Conservation (phyloP, 2,329 filamentous ascomycete species). For the Pleomassaria siparia region DNA sequence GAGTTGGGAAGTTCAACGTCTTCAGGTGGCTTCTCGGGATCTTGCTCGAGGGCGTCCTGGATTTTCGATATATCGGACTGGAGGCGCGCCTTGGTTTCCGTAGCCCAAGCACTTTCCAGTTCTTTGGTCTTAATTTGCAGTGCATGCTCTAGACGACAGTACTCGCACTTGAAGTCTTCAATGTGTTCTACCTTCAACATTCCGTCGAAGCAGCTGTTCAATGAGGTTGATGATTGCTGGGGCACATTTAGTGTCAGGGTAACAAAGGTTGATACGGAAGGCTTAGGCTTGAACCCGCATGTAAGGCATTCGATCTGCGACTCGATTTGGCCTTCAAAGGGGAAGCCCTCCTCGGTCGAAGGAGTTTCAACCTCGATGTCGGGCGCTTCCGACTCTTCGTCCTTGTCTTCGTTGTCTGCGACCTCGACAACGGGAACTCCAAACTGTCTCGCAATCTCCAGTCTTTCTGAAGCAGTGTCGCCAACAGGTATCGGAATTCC, state of each 20-base stretch:
- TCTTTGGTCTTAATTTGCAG: conserved; percentile 64
- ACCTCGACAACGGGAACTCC: conserved; percentile 18
- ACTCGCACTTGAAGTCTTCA: conserved; percentile 95
- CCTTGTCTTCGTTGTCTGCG: conserved; percentile 33
- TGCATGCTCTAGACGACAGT: conserved; percentile 83
- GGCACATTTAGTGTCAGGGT: conserved; percentile 91
- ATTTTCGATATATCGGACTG: conserved; percentile 66
- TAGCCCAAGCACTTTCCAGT: conserved; percentile 46
- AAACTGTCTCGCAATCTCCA: conserved; percentile 30
- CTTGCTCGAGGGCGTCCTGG: conserved; percentile 68
- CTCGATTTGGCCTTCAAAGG: conserved; percentile 87
- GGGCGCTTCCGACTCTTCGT: conserved; percentile 34
- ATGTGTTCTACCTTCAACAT: conserved; percentile 95
- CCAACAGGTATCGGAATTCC: conserved; percentile 21
- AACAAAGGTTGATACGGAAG: conserved; percentile 82
- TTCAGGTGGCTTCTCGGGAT: conserved; percentile 76
- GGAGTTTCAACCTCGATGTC: conserved; percentile 16
- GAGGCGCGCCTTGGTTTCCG: conserved; percentile 50
- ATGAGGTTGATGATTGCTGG: conserved; percentile 72
- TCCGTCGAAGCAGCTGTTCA: conserved; percentile 88
- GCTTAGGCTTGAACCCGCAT: conserved; percentile 86
- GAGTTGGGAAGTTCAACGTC: conserved; percentile 74
- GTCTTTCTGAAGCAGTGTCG: conserved; percentile 20
- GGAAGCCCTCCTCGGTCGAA: conserved; percentile 70
- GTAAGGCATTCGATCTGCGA: conserved; percentile 94